A percentile compares a stretch with the other conserved stretches of the same genome.
Evolutionary conservation across 192 early-diverging fungal species (phyloP).

Genomic region (Mortierella antarctica): DNA sequence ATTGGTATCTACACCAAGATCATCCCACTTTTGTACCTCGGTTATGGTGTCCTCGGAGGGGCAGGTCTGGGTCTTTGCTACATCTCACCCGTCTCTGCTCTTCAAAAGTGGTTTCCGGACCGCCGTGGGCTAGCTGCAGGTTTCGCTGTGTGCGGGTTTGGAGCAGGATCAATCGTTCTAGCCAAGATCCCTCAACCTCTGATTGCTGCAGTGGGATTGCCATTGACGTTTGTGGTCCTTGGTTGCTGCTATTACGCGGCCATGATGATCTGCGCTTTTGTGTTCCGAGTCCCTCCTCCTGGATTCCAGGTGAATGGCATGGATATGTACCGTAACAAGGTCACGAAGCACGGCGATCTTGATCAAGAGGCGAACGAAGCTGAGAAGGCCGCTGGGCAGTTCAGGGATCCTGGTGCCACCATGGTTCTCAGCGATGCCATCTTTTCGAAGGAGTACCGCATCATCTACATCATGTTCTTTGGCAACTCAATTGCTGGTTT

Average conservation of each 20-base stretch:
- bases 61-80: constrained; percentile 68
- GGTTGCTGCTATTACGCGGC: constrained; percentile 67
- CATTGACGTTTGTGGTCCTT: constrained; percentile 69
- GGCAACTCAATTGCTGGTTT: constrained; percentile 67
- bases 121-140: constrained; percentile 66
- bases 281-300: constrained; percentile 69
- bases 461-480: constrained; percentile 66
- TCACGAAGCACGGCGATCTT: constrained; percentile 1
- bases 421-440: constrained; percentile 62
- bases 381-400: constrained; percentile 12
- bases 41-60: constrained; percentile 69
- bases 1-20: constrained; percentile 58
- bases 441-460: constrained; percentile 64
- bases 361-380: neutral
- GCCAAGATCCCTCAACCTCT: constrained; percentile 70
- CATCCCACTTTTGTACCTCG: constrained; percentile 68
- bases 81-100: constrained; percentile 66
- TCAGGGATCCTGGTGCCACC: constrained; percentile 54
- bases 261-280: constrained; percentile 60
- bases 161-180: constrained; percentile 74
- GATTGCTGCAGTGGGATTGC: constrained; percentile 62
- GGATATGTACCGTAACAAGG: constrained; percentile 55
- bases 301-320: constrained; percentile 72
- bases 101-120: constrained; percentile 70
- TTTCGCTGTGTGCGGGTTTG: constrained; percentile 80